Evolutionary conservation across 208 protist species (phyloP), one percentile per base, ranked within the genome.

Genomic region (Lotmaria passim): DNA sequence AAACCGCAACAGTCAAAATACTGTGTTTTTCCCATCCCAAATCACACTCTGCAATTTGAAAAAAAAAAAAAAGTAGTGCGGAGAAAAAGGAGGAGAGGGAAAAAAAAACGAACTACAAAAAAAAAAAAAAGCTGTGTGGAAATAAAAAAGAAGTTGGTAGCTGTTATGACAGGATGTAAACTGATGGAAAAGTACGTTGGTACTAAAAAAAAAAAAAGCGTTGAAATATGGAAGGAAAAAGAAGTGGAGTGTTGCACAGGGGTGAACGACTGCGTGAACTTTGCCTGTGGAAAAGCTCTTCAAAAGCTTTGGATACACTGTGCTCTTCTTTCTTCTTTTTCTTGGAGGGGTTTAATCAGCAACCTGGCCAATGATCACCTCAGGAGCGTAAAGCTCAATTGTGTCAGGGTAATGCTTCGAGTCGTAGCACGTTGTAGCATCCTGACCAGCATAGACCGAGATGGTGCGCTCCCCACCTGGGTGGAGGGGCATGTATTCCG

Each of bases 201-300:
- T n/a, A 33, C 39, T 36, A 71, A 17, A 34, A 43, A 17, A 11
- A 71, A 44, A 30, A 76, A 57, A 74, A 63, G n/a, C n/a, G n/a
- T n/a, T n/a, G n/a, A n/a, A n/a, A n/a, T n/a, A 71, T 6, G 75
- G 23, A 52, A 23, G 24, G 26, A 26, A 51, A 52, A 2, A 34
- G 57, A 23, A 31, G 12, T 7, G n/a, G 12, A 53, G 23, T n/a
- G 24, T 31, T 6, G 31, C 19, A 8, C 1, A 52, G 47, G 6
- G 24, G 43, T n/a, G n/a, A n/a, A n/a, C n/a, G n/a, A n/a, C n/a
- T n/a, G n/a, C n/a, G n/a, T n/a, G n/a, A n/a, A n/a, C n/a, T n/a
- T n/a, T n/a, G n/a, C n/a, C n/a, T n/a, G n/a, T n/a, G n/a, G n/a
- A 47, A 19, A 4, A 47, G 21, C 5, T 6, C 33, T 31, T 23